Conservation (phyloP, 192 early-diverging fungal genomes). For the Coemansia sp. region DNA sequence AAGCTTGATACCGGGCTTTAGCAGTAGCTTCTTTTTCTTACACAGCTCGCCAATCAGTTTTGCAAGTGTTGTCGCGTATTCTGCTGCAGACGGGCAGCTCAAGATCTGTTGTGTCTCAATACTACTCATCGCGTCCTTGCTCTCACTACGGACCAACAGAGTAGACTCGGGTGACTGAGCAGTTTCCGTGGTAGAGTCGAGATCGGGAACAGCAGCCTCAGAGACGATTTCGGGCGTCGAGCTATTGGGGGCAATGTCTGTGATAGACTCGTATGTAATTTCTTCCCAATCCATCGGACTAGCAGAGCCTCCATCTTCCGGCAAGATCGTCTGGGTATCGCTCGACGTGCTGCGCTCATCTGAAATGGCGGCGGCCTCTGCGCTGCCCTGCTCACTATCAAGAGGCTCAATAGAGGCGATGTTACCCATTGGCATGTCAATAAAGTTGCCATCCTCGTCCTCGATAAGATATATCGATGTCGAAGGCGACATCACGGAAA, state of each 20-base stretch:
- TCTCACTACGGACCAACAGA: neutral
- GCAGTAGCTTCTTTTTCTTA: neutral
- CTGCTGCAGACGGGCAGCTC: neutral
- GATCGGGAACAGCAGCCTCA: neutral
- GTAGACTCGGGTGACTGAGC: neutral
- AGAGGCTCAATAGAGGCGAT: neutral
- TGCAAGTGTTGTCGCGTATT: neutral
- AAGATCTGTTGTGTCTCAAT: neutral
- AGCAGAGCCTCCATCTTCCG: neutral
- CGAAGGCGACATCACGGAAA: neutral
- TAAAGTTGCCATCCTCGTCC: neutral
- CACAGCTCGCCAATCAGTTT: neutral
- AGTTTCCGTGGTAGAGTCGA: neutral
- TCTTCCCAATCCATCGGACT: neutral
- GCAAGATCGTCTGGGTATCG: neutral
- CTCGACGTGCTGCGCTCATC: neutral
- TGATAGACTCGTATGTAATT: neutral
- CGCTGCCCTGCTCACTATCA: neutral
- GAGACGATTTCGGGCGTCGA: neutral
- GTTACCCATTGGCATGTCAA: neutral
- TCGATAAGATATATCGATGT: neutral
- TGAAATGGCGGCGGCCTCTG: neutral
- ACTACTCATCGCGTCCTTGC: neutral
- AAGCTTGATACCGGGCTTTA: neutral
- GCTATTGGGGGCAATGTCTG: neutral